Conservation (phyloP, 768 basidiomycete species). For the Boletus pseudo-olivaceus region DNA sequence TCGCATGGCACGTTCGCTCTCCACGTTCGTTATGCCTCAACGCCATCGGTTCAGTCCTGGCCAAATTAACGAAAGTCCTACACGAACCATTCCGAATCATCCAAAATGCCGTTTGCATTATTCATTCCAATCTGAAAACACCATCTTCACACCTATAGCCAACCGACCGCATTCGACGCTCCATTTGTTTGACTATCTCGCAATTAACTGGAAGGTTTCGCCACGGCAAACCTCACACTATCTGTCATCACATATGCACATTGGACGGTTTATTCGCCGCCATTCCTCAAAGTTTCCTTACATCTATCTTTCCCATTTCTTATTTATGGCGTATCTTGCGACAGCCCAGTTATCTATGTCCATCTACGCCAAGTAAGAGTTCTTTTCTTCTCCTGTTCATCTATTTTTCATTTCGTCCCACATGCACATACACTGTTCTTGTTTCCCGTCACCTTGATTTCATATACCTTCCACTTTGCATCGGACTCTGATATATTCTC, state of each 20-base stretch:
- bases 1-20: slow-evolving; percentile 14
- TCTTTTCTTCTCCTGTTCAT: background rate
- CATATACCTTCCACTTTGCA: slow-evolving; percentile 7
- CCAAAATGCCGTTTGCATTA: slow-evolving; percentile 17
- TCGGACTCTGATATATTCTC: slow-evolving; percentile 15
- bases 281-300: slow-evolving; percentile 14
- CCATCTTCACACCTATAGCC: slow-evolving; percentile 20
- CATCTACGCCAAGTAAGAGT: slow-evolving; percentile 25
- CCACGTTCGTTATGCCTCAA: slow-evolving; percentile 15
- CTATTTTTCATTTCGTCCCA: background rate
- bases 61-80: slow-evolving; percentile 8
- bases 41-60: slow-evolving; percentile 11
- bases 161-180: slow-evolving; percentile 27
- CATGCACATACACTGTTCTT: slow-evolving; percentile 5
- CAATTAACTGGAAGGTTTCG: slow-evolving; percentile 13
- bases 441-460: background rate
- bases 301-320: slow-evolving; percentile 13
- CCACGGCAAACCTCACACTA: slow-evolving; percentile 11
- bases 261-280: slow-evolving; percentile 30
- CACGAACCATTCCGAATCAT: slow-evolving; percentile 11
- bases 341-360: slow-evolving; percentile 28
- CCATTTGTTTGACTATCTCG: slow-evolving; percentile 30
- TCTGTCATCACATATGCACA: slow-evolving; percentile 28
- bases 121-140: slow-evolving; percentile 17
- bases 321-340: slow-evolving; percentile 34